Conservation (phyloP, 305 asterid genomes). For the Ilex paraguariensis region DNA sequence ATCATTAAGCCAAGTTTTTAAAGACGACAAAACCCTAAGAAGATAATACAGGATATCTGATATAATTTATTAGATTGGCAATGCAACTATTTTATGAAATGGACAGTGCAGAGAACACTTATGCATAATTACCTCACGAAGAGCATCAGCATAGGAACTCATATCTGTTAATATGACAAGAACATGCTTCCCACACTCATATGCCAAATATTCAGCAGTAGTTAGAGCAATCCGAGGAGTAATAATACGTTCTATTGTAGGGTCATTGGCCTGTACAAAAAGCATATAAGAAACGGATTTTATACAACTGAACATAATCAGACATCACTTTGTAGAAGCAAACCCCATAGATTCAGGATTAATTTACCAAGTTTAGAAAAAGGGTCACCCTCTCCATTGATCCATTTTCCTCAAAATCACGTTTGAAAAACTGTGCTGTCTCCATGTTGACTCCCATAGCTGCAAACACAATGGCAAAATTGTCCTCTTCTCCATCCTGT, state of each 20-base stretch:
- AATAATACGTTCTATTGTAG: conserved; percentile 91
- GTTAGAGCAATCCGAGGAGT: conserved; percentile 98
- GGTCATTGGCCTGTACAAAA: conserved; percentile 82
- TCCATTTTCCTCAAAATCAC: conserved; percentile 98
- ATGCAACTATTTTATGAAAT: not conserved
- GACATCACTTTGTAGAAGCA: too few relatives aligned
- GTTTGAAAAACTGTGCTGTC: conserved; percentile 95
- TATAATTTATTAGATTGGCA: not conserved
- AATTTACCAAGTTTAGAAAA: conserved; percentile 77
- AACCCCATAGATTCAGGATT: not conserved
- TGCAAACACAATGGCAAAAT: conserved; percentile 96
- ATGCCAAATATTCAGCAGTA: conserved; percentile 93
- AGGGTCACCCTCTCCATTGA: conserved; percentile 99
- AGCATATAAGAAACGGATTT: conserved; percentile 14
- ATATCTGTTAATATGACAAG: conserved; percentile 98
- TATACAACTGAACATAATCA: too few relatives aligned
- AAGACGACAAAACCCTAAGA: not conserved
- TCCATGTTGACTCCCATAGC: conserved; percentile 99
- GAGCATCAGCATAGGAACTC: conserved; percentile 99
- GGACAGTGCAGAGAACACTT: conserved; percentile 3
- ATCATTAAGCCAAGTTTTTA: not conserved
- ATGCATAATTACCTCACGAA: conserved; percentile 79
- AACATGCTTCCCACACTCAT: conserved; percentile 97
- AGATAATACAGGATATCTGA: not conserved
- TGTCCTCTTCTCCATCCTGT: conserved; percentile 83